Percentiles rank a stretch among this genome's conserved stretches.
phyloP scores from a whole-genome alignment of 2,329 filamentous ascomycete genomes.

The Nectriaceae sp. region DNA sequence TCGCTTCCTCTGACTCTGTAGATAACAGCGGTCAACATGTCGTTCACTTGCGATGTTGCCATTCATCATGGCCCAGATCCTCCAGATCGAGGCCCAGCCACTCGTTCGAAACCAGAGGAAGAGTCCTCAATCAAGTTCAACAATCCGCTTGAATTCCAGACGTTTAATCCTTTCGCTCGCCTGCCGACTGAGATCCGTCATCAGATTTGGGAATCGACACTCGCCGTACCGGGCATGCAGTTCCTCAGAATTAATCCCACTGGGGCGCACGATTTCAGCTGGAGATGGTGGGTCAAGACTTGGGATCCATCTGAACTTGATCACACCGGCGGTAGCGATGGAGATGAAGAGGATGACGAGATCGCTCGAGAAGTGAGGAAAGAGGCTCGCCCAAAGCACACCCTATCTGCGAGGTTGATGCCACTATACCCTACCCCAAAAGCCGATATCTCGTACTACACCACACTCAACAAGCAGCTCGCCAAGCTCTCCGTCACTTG shows the following conservation, averaged over 20 bases:
- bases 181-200: conserved; percentile 38
- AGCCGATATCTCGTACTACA: conserved; percentile 37
- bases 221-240: conserved; percentile 37
- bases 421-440: conserved; percentile 29
- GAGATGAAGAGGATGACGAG: conserved; percentile 20
- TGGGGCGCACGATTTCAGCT: conserved; percentile 7
- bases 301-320: conserved; percentile 1
- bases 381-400: conserved; percentile 20
- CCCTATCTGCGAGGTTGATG: conserved; percentile 20
- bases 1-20: no score
- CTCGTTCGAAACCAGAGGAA: no score
- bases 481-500: conserved; percentile 29
- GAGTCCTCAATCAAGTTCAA: conserved; percentile 35
- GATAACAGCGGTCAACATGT: no score
- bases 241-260: conserved; percentile 33
- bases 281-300: conserved; percentile 26
- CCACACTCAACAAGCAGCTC: conserved; percentile 30
- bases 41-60: no score
- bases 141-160: conserved; percentile 32
- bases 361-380: conserved; percentile 24
- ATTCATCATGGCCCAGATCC: no score
- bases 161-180: conserved; percentile 33
- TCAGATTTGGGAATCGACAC: conserved; percentile 35
- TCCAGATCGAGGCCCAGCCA: no score
- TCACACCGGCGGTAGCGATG: conserved; percentile 5